Conservation (phyloP, 2,329 filamentous ascomycete species). For the Alternaria arbusti region DNA sequence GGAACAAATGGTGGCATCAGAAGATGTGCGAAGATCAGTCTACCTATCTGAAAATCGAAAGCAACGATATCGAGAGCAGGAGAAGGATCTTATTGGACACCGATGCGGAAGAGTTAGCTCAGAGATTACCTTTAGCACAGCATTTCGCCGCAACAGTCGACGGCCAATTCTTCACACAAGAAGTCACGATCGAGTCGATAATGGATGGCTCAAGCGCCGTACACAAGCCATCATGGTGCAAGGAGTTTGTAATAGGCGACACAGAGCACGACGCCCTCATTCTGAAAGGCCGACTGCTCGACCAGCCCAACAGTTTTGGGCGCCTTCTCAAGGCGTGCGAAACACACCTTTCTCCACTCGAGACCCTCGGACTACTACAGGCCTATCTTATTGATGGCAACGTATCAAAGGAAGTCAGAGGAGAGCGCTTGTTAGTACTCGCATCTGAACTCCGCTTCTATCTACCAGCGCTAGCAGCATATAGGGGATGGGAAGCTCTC, state of each 20-base stretch:
- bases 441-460: conserved; percentile 56
- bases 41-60: conserved; percentile 22
- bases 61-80: conserved; percentile 13
- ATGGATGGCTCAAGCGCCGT: conserved; percentile 21
- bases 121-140: conserved; percentile 33
- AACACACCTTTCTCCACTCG: conserved; percentile 22
- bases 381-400: conserved; percentile 49
- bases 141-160: conserved; percentile 35
- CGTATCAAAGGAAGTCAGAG: conserved; percentile 32
- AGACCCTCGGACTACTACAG: conserved; percentile 24
- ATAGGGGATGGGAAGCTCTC: conserved; percentile 36
- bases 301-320: conserved; percentile 22
- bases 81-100: conserved; percentile 20
- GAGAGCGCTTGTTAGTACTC: conserved; percentile 38
- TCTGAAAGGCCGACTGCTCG: conserved; percentile 42
- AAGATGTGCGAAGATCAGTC: conserved; percentile 34
- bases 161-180: conserved; percentile 27
- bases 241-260: conserved; percentile 56
- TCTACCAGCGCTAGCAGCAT: conserved; percentile 49
- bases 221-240: conserved; percentile 54
- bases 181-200: conserved; percentile 24
- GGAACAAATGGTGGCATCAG: conserved; percentile 33
- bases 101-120: conserved; percentile 25
- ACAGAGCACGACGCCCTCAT: conserved; percentile 51
- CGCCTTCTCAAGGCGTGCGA: conserved; percentile 21